Evolutionary conservation across 257 asterid species (phyloP).

Genomic region (Coffea canephora): DNA sequence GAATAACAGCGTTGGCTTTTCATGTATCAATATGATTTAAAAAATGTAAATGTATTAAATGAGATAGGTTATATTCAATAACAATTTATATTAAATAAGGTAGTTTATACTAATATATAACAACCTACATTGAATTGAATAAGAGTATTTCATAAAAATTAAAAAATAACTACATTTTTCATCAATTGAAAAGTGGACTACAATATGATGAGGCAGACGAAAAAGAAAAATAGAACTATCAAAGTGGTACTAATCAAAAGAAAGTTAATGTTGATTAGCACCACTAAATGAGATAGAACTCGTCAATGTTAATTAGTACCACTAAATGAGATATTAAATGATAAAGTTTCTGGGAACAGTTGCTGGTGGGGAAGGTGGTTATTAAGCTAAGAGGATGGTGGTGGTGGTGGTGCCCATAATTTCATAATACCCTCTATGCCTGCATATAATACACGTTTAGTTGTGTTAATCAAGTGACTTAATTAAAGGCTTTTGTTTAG

Average conservation of each 20-base stretch:
- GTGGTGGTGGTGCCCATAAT: slow-evolving; percentile 25
- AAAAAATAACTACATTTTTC: too few relatives aligned
- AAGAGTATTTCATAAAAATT: too few relatives aligned
- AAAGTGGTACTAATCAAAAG: neutral
- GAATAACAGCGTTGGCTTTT: too few relatives aligned
- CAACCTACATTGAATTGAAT: too few relatives aligned
- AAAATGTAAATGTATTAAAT: too few relatives aligned
- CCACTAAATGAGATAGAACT: neutral
- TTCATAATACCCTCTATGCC: neutral
- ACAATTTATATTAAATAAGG: too few relatives aligned
- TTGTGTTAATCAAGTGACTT: slow-evolving; percentile 5
- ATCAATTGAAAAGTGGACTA: too few relatives aligned
- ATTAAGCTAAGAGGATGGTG: slow-evolving; percentile 17
- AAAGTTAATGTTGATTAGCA: slow-evolving; percentile 11
- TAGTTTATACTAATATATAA: too few relatives aligned
- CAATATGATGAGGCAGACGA: too few relatives aligned
- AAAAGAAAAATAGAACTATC: too few relatives aligned
- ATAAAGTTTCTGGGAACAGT: slow-evolving; percentile 5
- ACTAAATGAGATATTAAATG: neutral
- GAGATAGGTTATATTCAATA: too few relatives aligned
- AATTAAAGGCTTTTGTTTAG: neutral
- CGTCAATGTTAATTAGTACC: slow-evolving; percentile 9
- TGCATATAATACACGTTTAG: neutral
- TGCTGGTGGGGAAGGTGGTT: slow-evolving; percentile 13
- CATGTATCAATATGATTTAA: too few relatives aligned